Conservation (phyloP, 768 basidiomycete genomes). For the Russula olivacea region DNA sequence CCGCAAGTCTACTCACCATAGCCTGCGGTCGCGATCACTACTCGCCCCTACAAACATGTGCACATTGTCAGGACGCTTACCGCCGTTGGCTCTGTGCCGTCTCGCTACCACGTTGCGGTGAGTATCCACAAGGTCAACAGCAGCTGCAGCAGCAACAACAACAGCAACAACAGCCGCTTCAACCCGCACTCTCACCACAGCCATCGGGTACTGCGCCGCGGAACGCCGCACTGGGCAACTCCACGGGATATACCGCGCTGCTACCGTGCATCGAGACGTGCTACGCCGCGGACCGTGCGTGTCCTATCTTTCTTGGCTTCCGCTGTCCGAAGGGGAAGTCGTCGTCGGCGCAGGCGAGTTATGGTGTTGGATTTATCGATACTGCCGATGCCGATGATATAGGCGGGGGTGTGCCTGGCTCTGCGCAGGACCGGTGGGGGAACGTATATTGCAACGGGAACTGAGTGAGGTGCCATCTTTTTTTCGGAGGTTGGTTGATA, state of each 20-base stretch:
- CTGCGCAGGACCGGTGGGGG: constrained; percentile 59
- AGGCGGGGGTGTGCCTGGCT: constrained; percentile 47
- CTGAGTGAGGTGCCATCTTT: constrained; percentile 3
- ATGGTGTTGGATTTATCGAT: constrained; percentile 74
- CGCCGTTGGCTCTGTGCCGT: constrained; percentile 71
- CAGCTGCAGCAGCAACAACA: constrained; percentile 27
- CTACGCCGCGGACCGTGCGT: constrained; percentile 64
- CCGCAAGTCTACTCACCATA: constrained; percentile 60
- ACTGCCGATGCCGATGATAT: constrained; percentile 41
- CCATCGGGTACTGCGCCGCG: constrained; percentile 38
- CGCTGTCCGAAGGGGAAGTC: constrained; percentile 53
- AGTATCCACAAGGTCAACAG: constrained; percentile 37
- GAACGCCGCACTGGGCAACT: constrained; percentile 46
- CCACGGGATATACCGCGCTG: constrained; percentile 48
- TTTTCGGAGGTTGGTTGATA: background rate
- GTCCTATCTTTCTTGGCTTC: constrained; percentile 68
- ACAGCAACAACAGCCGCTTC: constrained; percentile 19
- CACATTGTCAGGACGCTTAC: constrained; percentile 68
- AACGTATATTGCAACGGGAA: constrained; percentile 67
- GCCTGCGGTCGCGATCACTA: constrained; percentile 78
- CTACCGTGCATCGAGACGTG: constrained; percentile 80
- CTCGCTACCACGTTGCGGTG: constrained; percentile 70
- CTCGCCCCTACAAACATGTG: constrained; percentile 71
- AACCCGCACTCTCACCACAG: constrained; percentile 44
- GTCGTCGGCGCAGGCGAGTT: constrained; percentile 63